Percentiles rank a stretch among this genome's conserved stretches.
Conservation (phyloP, 768 basidiomycete species). For the Collybia mongolica region DNA sequence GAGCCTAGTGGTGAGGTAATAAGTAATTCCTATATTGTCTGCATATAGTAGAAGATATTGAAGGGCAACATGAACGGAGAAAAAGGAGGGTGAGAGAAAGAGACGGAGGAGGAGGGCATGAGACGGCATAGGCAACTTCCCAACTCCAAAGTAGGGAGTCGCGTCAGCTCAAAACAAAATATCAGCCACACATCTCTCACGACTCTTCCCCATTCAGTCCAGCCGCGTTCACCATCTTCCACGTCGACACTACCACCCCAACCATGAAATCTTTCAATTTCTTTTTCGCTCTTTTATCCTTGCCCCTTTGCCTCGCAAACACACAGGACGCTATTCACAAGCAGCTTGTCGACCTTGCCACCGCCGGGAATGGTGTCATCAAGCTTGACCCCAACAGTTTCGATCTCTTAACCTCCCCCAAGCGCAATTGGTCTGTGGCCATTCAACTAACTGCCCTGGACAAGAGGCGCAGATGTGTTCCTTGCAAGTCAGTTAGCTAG, state of each 20-base stretch:
- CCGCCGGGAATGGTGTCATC: conserved; percentile 75
- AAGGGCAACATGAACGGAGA: conserved; percentile 91
- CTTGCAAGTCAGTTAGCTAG: conserved; percentile 74
- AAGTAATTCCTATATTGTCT: conserved; percentile 90
- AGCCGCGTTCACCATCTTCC: conserved; percentile 12
- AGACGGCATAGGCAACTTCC: conserved; percentile 44
- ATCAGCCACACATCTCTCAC: conserved; percentile 1
- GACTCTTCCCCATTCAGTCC: conserved; percentile 17
- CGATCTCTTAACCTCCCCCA: conserved; percentile 71
- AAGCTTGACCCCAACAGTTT: conserved; percentile 73
- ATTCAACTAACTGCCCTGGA: conserved; percentile 89
- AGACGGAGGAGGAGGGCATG: conserved; percentile 89
- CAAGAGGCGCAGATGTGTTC: conserved; percentile 77
- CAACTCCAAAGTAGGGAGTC: background rate
- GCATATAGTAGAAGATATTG: conserved; percentile 80
- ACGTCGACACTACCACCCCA: conserved; percentile 22
- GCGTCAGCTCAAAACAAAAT: conserved; percentile 9
- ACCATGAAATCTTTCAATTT: conserved; percentile 20
- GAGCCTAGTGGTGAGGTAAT: conserved; percentile 81
- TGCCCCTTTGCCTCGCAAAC: conserved; percentile 31
- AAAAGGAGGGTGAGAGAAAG: conserved; percentile 90
- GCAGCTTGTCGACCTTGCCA: conserved; percentile 68
- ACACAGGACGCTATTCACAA: conserved; percentile 34
- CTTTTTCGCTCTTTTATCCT: conserved; percentile 25
- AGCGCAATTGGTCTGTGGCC: conserved; percentile 85